phyloP scores from a whole-genome alignment of 2,329 filamentous ascomycete species.

The Epicoccum sorghinum region DNA sequence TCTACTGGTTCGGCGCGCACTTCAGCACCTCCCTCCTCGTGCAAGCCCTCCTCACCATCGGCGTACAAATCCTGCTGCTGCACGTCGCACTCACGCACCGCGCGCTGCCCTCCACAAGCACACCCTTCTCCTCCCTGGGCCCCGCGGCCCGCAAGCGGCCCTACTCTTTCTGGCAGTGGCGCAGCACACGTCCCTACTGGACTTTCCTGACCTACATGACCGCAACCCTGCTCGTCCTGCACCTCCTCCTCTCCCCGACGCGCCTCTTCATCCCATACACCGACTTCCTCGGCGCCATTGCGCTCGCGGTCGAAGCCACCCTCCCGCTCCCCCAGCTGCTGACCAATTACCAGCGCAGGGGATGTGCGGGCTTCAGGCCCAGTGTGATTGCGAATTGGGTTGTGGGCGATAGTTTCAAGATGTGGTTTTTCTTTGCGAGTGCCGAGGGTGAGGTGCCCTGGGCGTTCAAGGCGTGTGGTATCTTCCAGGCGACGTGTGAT shows the following conservation, averaged over 20 bases:
- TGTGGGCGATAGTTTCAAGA: slow-evolving; percentile 82
- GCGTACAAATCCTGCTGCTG: slow-evolving; percentile 63
- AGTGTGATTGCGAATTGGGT: slow-evolving; percentile 81
- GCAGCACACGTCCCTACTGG: slow-evolving; percentile 78
- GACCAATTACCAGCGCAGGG: slow-evolving; percentile 69
- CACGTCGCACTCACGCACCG: slow-evolving; percentile 67
- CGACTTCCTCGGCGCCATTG: slow-evolving; percentile 72
- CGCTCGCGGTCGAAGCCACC: slow-evolving; percentile 79
- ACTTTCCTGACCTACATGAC: slow-evolving; percentile 74
- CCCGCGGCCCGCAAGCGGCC: slow-evolving; percentile 59
- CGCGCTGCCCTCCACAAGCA: slow-evolving; percentile 50
- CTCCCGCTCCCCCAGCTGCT: slow-evolving; percentile 80
- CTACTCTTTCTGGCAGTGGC: slow-evolving; percentile 85
- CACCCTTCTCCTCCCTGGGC: slow-evolving; percentile 65
- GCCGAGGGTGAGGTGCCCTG: slow-evolving; percentile 70
- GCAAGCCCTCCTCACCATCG: slow-evolving; percentile 66
- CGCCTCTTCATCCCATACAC: slow-evolving; percentile 70
- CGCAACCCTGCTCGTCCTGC: slow-evolving; percentile 64
- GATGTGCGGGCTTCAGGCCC: slow-evolving; percentile 78
- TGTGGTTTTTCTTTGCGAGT: slow-evolving; percentile 76
- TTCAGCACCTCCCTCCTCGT: slow-evolving; percentile 64
- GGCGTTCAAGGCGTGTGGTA: slow-evolving; percentile 81
- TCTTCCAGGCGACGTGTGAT: slow-evolving; percentile 82
- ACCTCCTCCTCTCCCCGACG: slow-evolving; percentile 69
- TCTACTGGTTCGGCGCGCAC: slow-evolving; percentile 69